Percentiles rank a stretch among this genome's conserved stretches.
Conservation (phyloP, 1,284 basidiomycete genomes). For the Thecaphora thlaspeos region DNA sequence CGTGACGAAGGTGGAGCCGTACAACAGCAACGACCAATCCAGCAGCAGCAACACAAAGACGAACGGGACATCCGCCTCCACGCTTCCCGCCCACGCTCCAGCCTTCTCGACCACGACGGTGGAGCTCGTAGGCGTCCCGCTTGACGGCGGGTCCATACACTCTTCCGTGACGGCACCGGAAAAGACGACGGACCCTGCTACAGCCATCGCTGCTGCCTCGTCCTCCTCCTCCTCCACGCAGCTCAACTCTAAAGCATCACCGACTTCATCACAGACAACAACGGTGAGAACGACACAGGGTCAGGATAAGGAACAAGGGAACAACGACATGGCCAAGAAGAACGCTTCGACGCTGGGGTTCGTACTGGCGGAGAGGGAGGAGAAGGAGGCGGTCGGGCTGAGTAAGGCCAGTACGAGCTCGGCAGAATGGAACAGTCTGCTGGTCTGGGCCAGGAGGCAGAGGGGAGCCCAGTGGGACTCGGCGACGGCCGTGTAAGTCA, state of each 20-base stretch:
- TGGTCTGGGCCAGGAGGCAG: slow-evolving; percentile 43
- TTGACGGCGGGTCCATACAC: not conserved
- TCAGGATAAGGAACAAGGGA: slow-evolving; percentile 3
- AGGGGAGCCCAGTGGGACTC: slow-evolving; percentile 49
- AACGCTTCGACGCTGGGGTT: slow-evolving; percentile 28
- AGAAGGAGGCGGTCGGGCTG: slow-evolving; percentile 17
- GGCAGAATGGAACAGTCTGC: slow-evolving; percentile 47
- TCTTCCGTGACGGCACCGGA: not conserved
- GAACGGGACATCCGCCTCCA: too few relatives aligned
- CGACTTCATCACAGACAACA: not conserved
- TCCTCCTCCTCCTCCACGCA: not conserved
- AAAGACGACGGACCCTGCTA: not conserved
- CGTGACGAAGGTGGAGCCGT: slow-evolving; percentile 39
- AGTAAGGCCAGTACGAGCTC: slow-evolving; percentile 39
- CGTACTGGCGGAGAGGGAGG: slow-evolving; percentile 12
- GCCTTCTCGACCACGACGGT: too few relatives aligned
- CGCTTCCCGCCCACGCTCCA: too few relatives aligned
- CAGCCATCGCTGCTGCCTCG: not conserved
- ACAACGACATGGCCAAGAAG: slow-evolving; percentile 7
- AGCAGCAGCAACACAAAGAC: too few relatives aligned
- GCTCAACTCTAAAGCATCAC: too few relatives aligned
- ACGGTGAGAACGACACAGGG: not conserved
- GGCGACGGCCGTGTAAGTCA: slow-evolving; percentile 24
- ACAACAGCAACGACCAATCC: slow-evolving; percentile 19
- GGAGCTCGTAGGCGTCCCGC: not conserved